These are phyloP conservation scores for Kernera saxatilis DNA, from an alignment of 345 rosid genomes.

Conservation along the genomic window DNA sequence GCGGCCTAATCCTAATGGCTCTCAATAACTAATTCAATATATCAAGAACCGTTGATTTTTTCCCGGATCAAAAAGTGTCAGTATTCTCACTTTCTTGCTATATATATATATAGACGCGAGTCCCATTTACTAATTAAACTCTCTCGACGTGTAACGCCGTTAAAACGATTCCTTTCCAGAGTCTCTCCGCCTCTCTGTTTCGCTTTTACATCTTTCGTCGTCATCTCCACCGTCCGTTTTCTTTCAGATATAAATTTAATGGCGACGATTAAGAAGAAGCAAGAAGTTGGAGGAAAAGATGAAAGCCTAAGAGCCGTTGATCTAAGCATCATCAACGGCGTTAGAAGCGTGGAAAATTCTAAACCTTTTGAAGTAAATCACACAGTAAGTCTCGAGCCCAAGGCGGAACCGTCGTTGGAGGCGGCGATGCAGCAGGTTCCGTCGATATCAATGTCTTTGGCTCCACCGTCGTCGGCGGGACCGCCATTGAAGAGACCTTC, in stretches of 20 bases:
- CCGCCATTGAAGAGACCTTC: conserved; percentile 54
- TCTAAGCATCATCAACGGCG: conserved; percentile 35
- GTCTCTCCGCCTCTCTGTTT: conserved; percentile 5
- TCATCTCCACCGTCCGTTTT: conserved; percentile 19
- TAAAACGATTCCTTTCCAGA: conserved; percentile 12
- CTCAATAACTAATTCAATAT: neutral
- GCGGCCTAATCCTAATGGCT: conserved; percentile 10
- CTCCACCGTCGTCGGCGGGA: conserved; percentile 30
- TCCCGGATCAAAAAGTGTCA: neutral
- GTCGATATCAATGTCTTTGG: conserved; percentile 21
- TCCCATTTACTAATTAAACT: neutral
- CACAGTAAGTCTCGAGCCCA: conserved; percentile 17
- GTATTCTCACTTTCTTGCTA: conserved; percentile 5
- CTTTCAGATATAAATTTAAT: conserved; percentile 5
- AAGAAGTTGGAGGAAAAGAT: conserved; percentile 23
- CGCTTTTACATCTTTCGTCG: neutral
- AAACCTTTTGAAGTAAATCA: neutral
- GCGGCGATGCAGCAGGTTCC: conserved; percentile 31
- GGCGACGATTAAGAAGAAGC: conserved; percentile 37
- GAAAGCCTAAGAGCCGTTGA: conserved; percentile 27
- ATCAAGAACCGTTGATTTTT: conserved; percentile 24
- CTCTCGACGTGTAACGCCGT: conserved; percentile 28
- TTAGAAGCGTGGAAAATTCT: neutral
- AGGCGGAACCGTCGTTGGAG: conserved; percentile 42
- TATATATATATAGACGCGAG: neutral